phyloP scores from a whole-genome alignment of 768 basidiomycete genomes.

The Neoboletus magnificus region DNA sequence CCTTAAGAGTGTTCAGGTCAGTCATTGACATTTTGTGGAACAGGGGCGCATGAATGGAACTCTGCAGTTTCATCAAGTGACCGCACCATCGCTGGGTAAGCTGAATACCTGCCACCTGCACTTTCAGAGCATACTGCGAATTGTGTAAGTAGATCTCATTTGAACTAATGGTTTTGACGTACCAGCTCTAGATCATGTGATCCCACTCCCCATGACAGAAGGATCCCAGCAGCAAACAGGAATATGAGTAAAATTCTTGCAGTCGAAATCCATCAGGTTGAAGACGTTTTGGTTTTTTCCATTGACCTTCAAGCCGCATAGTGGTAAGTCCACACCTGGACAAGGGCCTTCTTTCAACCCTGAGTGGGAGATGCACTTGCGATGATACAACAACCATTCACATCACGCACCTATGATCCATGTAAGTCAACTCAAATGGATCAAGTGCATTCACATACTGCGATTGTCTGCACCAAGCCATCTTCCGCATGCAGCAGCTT shows the following conservation, averaged over 20 bases:
- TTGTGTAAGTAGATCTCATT: not conserved
- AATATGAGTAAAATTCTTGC: no score
- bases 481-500: not conserved
- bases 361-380: no score
- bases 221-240: no score
- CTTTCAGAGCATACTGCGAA: not conserved
- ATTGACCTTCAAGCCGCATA: no score
- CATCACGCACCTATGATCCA: not conserved
- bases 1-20: no score
- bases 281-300: no score
- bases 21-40: no score
- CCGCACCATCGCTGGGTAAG: not conserved
- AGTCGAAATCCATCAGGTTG: not conserved
- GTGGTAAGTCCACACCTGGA: no score
- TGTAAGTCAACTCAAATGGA: not conserved
- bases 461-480: not conserved
- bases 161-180: not conserved
- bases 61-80: no score
- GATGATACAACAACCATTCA: conserved; percentile 3
- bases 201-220: not conserved
- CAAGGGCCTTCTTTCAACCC: no score
- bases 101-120: not conserved
- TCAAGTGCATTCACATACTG: not conserved
- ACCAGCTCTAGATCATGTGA: not conserved
- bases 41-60: no score